Evolutionary conservation across 2,329 filamentous ascomycete genomes (phyloP).

Genomic region (Cercospora brassicicola): DNA sequence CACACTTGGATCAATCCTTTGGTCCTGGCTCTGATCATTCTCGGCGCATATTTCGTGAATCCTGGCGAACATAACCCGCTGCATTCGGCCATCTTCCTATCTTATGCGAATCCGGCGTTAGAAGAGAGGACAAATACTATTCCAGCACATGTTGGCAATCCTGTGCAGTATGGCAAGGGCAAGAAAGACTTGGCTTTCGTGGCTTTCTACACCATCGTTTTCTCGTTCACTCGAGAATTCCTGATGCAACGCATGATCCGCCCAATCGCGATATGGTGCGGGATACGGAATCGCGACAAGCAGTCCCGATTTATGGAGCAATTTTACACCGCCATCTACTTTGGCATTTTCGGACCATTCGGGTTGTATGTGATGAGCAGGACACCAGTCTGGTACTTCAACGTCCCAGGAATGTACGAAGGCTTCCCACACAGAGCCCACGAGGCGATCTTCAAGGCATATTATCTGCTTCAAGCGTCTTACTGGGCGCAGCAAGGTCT

Average conservation of each 20-base stretch:
- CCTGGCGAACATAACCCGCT: constrained; percentile 77
- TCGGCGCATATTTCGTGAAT: constrained; percentile 70
- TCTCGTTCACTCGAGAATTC: constrained; percentile 93
- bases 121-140: constrained; percentile 38
- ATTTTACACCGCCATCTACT: constrained; percentile 90
- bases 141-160: constrained; percentile 48
- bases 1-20: constrained; percentile 70
- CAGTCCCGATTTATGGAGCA: constrained; percentile 95
- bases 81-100: constrained; percentile 82
- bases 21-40: constrained; percentile 62
- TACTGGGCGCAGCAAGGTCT: constrained; percentile 97
- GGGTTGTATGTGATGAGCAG: constrained; percentile 88
- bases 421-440: constrained; percentile 80
- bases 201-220: constrained; percentile 80
- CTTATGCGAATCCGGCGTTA: constrained; percentile 64
- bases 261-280: constrained; percentile 68
- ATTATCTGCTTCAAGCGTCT: constrained; percentile 89
- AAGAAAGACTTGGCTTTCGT: constrained; percentile 82
- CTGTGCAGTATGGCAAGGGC: constrained; percentile 82
- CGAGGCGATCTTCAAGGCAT: constrained; percentile 82
- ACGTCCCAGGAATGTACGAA: constrained; percentile 87
- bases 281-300: constrained; percentile 72
- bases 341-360: constrained; percentile 75
- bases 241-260: constrained; percentile 88
- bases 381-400: constrained; percentile 96